A percentile compares a stretch with the other conserved stretches of the same genome.
These are phyloP conservation scores for Fomitopsis pinicola DNA, from an alignment of 1,284 basidiomycete species.

Conservation along the genomic window DNA sequence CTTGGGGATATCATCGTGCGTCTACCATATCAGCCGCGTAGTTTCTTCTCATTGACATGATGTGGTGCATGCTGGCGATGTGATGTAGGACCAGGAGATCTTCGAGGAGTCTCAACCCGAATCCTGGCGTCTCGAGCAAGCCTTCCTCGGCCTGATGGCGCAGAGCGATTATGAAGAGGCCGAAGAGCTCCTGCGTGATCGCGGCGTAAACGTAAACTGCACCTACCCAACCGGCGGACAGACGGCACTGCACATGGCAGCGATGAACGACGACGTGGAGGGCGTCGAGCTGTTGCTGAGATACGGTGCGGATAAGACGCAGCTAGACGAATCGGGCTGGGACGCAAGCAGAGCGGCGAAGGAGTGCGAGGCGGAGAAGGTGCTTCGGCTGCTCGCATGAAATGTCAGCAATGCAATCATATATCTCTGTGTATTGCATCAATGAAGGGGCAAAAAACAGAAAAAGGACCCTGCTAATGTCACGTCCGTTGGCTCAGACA, in stretches of 20 bases:
- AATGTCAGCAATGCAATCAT: neutral
- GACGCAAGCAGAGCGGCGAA: neutral
- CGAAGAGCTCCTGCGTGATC: neutral
- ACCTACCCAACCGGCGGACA: neutral
- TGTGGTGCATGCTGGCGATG: neutral
- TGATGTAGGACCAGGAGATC: neutral
- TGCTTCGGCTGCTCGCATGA: neutral
- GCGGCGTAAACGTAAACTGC: neutral
- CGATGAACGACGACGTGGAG: conserved; percentile 1
- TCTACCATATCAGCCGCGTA: no score
- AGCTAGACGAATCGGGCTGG: neutral
- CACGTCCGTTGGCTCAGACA: conserved; percentile 2
- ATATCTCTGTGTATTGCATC: neutral
- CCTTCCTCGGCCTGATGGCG: neutral
- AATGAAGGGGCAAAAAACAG: neutral
- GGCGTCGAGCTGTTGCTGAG: neutral
- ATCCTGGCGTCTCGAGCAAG: neutral
- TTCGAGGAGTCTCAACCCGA: conserved; percentile 1
- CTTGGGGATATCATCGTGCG: neutral
- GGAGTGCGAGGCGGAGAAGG: neutral
- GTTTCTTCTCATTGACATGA: neutral
- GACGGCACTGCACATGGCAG: neutral
- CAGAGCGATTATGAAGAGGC: neutral
- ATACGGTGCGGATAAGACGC: neutral
- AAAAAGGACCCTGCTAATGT: neutral